Evolutionary conservation across 495 filamentous ascomycete species (phyloP).

Genomic region (Aspergillus sclerotiicarbonarius): DNA sequence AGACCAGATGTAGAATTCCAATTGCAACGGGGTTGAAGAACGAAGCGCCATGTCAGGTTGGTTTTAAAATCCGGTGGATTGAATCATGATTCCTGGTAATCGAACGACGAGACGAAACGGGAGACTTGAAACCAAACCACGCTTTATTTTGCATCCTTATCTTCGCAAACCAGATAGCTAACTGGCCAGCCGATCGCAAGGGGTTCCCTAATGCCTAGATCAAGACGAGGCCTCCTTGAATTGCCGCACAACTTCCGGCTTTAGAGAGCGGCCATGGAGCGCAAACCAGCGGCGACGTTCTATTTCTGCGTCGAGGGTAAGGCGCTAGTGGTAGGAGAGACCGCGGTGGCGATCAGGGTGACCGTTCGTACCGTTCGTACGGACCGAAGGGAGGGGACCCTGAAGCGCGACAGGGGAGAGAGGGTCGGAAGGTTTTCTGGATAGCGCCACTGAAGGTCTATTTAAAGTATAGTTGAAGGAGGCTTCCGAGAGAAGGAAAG

Average conservation of each 20-base stretch:
- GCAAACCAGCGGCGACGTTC: neutral
- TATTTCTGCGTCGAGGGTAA: neutral
- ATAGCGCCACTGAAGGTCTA: conserved; percentile 3
- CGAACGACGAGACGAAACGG: neutral
- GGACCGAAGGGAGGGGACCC: conserved; percentile 1
- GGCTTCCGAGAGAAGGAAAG: neutral
- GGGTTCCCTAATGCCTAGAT: neutral
- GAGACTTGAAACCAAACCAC: neutral
- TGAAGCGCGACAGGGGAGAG: neutral
- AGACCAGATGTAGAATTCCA: neutral
- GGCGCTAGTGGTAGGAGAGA: conserved; percentile 1
- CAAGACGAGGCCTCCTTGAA: neutral
- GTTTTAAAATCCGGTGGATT: neutral
- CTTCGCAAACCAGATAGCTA: neutral
- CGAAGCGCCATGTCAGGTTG: neutral
- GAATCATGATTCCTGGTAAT: neutral
- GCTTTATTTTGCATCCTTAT: conserved; percentile 1
- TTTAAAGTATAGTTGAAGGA: neutral
- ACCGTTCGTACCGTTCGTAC: neutral
- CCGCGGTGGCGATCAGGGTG: neutral
- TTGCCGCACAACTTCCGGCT: neutral
- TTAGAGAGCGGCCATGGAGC: neutral
- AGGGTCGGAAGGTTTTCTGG: neutral
- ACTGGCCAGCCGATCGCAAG: conserved; percentile 1
- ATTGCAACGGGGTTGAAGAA: neutral